phyloP scores from a whole-genome alignment of 805 yeast species.

The Yamadazyma paraphyllophila region DNA sequence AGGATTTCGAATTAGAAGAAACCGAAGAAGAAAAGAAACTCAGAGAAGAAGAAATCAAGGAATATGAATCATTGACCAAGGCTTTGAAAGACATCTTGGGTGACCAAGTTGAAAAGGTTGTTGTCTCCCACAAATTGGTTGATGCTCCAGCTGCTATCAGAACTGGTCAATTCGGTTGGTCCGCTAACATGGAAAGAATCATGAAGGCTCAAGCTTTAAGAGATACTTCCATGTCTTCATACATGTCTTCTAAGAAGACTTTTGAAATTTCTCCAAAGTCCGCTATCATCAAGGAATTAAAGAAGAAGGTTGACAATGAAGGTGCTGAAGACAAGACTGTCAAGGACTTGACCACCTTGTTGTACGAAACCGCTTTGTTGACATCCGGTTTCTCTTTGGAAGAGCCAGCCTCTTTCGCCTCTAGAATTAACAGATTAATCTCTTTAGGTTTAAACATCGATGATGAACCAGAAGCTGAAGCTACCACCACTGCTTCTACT shows the following conservation, averaged over 20 bases:
- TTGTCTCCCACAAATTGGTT: constrained; percentile 93
- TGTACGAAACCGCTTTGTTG: constrained; percentile 96
- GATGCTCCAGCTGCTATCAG: constrained; percentile 99
- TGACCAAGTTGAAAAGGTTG: constrained; percentile 98
- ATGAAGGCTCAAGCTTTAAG: constrained; percentile 99
- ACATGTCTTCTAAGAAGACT: constrained; percentile 99
- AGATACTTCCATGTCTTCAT: constrained; percentile 97
- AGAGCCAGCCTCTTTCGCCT: constrained; percentile 96
- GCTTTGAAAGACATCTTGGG: constrained; percentile 97
- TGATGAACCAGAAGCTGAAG: constrained; percentile 61
- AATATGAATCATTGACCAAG: constrained; percentile 89
- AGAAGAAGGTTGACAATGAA: constrained; percentile 92
- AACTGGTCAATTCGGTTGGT: constrained; percentile 99
- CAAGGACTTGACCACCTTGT: constrained; percentile 92
- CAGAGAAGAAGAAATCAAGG: constrained; percentile 91
- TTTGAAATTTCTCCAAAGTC: constrained; percentile 98
- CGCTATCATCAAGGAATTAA: constrained; percentile 91
- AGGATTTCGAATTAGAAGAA: constrained; percentile 98
- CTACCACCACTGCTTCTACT: constrained; percentile 43
- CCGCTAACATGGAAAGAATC: constrained; percentile 99
- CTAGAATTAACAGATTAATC: constrained; percentile 97
- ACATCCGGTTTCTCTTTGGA: constrained; percentile 99
- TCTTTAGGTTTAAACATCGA: constrained; percentile 98
- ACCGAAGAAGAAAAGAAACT: constrained; percentile 94
- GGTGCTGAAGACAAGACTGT: constrained; percentile 99